These are phyloP conservation scores for Xylogone sp. DNA, from an alignment of 2,329 filamentous ascomycete genomes.

Conservation along the genomic window DNA sequence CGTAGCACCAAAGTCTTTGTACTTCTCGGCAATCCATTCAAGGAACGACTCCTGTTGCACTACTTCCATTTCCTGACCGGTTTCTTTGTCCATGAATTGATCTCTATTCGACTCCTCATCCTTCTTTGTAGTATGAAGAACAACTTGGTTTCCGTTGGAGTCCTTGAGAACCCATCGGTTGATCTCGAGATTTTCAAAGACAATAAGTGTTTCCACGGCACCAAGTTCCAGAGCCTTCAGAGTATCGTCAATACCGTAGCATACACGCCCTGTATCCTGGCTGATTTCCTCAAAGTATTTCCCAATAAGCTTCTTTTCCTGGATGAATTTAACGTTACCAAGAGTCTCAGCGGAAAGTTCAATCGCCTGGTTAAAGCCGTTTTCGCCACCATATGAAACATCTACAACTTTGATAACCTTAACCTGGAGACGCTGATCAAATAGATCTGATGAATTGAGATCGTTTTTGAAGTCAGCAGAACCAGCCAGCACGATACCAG, in stretches of 20 bases:
- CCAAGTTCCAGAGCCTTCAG: constrained; percentile 94
- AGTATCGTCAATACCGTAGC: constrained; percentile 97
- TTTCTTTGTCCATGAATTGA: constrained; percentile 91
- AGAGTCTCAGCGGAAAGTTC: constrained; percentile 93
- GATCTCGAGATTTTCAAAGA: constrained; percentile 95
- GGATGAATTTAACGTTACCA: constrained; percentile 99
- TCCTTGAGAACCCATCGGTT: constrained; percentile 88
- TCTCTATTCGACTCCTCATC: constrained; percentile 74
- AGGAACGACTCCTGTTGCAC: constrained; percentile 85
- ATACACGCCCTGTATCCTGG: constrained; percentile 93
- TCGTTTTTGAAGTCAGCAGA: constrained; percentile 99
- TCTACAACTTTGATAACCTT: constrained; percentile 99
- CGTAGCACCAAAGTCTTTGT: constrained; percentile 94
- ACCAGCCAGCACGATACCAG: constrained; percentile 90
- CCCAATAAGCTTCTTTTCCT: constrained; percentile 99
- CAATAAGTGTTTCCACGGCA: constrained; percentile 90
- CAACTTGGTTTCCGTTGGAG: constrained; percentile 65
- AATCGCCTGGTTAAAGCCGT: constrained; percentile 99
- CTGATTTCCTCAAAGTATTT: constrained; percentile 99
- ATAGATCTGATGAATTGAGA: constrained; percentile 94
- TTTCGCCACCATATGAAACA: constrained; percentile 97
- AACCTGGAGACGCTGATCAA: constrained; percentile 82
- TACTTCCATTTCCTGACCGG: constrained; percentile 96
- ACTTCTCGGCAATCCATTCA: constrained; percentile 99
- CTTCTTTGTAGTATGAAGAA: constrained; percentile 84